These are phyloP conservation scores for Entomortierella parvispora DNA, from an alignment of 192 early-diverging fungal genomes.

Conservation along the genomic window DNA sequence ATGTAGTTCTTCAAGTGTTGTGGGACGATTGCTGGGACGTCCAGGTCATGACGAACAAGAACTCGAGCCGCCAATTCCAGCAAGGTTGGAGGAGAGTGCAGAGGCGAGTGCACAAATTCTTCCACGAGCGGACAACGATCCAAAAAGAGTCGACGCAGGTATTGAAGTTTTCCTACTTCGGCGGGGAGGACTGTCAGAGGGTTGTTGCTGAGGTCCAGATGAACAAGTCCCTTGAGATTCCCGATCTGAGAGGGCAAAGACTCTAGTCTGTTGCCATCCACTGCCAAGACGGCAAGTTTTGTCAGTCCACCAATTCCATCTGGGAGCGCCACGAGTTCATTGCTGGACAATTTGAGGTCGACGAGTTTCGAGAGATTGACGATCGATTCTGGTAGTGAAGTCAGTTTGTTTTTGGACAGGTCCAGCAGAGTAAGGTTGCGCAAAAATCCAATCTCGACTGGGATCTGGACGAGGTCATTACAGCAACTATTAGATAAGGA, in stretches of 20 bases:
- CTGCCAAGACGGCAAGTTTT: conserved; percentile 71
- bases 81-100: conserved; percentile 69
- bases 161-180: conserved; percentile 75
- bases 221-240: conserved; percentile 64
- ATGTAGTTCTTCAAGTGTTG: conserved; percentile 75
- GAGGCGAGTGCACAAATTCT: conserved; percentile 53
- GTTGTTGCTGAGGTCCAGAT: conserved; percentile 75
- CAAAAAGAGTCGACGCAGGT: conserved; percentile 66
- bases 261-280: conserved; percentile 70
- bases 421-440: conserved; percentile 72
- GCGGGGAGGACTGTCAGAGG: conserved; percentile 74
- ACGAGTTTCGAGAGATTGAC: conserved; percentile 70
- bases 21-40: conserved; percentile 59
- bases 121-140: conserved; percentile 65
- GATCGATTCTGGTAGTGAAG: conserved; percentile 73
- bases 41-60: conserved; percentile 72
- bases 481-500: conserved; percentile 66
- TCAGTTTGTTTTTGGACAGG: conserved; percentile 72
- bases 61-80: conserved; percentile 81
- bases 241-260: conserved; percentile 75
- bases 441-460: conserved; percentile 79
- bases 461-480: conserved; percentile 76
- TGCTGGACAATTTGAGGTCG: conserved; percentile 72
- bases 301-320: conserved; percentile 66
- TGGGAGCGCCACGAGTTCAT: conserved; percentile 73